A percentile compares a stretch with the other conserved stretches of the same genome.
phyloP scores from a whole-genome alignment of 1,139 yeast species.

The Kurtzmaniella natalensis region DNA sequence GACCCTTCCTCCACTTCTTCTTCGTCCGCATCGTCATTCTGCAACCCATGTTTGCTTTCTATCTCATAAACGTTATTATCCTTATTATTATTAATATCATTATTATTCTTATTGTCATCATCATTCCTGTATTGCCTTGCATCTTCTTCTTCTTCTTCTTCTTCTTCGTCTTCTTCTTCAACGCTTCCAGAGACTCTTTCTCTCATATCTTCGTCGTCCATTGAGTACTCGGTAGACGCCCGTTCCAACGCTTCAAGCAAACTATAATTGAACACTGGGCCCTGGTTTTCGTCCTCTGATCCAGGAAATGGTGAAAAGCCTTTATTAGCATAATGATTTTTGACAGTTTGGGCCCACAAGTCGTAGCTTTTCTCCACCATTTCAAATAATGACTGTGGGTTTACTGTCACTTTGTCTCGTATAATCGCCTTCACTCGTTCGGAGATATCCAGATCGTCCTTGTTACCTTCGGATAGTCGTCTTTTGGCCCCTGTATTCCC shows the following conservation, averaged over 20 bases:
- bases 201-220: constrained; percentile 10
- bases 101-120: background rate
- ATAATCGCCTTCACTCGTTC: no score
- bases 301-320: constrained; percentile 29
- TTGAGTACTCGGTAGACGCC: constrained; percentile 17
- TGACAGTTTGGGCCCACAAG: constrained; percentile 34
- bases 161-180: constrained; percentile 8
- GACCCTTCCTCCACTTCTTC: no score
- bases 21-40: no score
- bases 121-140: background rate
- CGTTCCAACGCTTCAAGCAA: constrained; percentile 30
- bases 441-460: background rate
- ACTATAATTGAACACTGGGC: constrained; percentile 28
- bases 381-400: constrained; percentile 28
- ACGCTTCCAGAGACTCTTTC: constrained; percentile 6
- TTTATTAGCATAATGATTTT: constrained; percentile 22
- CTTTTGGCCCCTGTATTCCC: background rate
- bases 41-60: no score
- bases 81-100: no score
- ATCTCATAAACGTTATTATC: no score
- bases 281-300: constrained; percentile 15
- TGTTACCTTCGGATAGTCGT: background rate
- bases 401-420: constrained; percentile 5
- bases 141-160: background rate
- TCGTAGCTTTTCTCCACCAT: constrained; percentile 36